A percentile compares a stretch with the other conserved stretches of the same genome.
These are phyloP conservation scores for Dioscorea alata DNA, from an alignment of 106 monocot genomes.

Conservation along the genomic window DNA sequence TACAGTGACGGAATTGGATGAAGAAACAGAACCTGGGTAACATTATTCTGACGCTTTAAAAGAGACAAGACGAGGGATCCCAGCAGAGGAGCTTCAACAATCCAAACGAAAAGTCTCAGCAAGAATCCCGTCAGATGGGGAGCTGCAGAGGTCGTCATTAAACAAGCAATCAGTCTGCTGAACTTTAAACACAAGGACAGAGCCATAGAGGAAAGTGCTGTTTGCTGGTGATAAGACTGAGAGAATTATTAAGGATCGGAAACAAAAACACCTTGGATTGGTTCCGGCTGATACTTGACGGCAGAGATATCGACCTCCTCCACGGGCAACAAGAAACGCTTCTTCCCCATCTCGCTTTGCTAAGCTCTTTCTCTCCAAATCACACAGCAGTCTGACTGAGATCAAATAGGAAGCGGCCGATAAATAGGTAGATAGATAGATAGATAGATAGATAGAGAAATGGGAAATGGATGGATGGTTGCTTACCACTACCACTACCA, in stretches of 20 bases:
- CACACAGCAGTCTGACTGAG: too few species aligned
- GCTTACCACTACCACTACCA: too few species aligned
- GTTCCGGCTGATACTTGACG: constrained; percentile 52
- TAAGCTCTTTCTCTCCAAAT: too few species aligned
- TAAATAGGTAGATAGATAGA: too few species aligned
- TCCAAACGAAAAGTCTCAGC: constrained; percentile 65
- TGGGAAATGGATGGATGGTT: too few species aligned
- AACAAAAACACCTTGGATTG: constrained; percentile 30
- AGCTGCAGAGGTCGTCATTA: constrained; percentile 30
- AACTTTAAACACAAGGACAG: too few species aligned
- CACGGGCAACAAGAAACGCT: constrained; percentile 54
- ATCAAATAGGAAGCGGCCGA: too few species aligned
- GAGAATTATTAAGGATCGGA: background rate
- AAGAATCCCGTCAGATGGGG: constrained; percentile 64
- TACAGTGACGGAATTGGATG: background rate
- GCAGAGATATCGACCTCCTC: constrained; percentile 77
- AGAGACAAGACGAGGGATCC: constrained; percentile 41
- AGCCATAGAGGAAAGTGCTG: too few species aligned
- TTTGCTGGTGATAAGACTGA: too few species aligned
- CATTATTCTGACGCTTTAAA: constrained; percentile 58
- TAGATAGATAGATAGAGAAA: too few species aligned
- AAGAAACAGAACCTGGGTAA: constrained; percentile 33
- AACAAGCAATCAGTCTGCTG: background rate
- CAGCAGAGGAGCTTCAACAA: constrained; percentile 49
- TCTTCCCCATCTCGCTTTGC: constrained; percentile 24